These are phyloP conservation scores for Suillus decipiens DNA, from an alignment of 768 basidiomycete species.

Conservation along the genomic window DNA sequence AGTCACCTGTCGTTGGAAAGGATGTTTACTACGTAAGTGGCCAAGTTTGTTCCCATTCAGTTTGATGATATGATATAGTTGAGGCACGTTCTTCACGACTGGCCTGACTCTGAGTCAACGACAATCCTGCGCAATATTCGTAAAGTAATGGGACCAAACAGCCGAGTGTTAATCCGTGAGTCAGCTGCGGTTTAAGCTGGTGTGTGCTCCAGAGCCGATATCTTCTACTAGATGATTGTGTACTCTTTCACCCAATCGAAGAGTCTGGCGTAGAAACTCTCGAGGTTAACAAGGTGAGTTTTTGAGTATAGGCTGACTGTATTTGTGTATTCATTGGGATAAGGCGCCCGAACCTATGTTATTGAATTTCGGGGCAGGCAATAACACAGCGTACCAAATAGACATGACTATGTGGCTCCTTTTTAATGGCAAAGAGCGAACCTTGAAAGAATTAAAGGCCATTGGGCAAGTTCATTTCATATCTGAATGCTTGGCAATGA, in stretches of 20 bases:
- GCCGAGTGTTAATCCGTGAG: conserved; percentile 36
- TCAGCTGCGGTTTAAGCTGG: background rate
- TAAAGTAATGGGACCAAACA: conserved; percentile 29
- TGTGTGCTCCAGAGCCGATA: background rate
- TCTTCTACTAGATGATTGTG: conserved; percentile 23
- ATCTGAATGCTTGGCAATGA: background rate
- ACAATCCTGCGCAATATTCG: conserved; percentile 32
- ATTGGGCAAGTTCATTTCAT: background rate
- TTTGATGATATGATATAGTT: conserved; percentile 15
- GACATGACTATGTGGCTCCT: background rate
- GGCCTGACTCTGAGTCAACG: conserved; percentile 35
- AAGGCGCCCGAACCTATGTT: conserved; percentile 47
- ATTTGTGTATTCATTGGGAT: conserved; percentile 14
- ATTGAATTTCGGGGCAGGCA: conserved; percentile 19
- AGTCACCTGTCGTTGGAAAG: conserved; percentile 16
- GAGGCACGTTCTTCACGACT: conserved; percentile 36
- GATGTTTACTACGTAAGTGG: conserved; percentile 28
- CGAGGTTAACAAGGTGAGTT: background rate
- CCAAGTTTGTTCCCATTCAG: background rate
- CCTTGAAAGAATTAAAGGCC: background rate
- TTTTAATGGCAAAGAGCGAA: background rate
- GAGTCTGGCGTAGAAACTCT: conserved; percentile 1
- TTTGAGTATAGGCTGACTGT: background rate
- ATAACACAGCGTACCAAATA: background rate
- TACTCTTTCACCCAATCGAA: conserved; percentile 18